Conservation (phyloP, 1,284 basidiomycete genomes). For the Pseudozyma thailandica region DNA sequence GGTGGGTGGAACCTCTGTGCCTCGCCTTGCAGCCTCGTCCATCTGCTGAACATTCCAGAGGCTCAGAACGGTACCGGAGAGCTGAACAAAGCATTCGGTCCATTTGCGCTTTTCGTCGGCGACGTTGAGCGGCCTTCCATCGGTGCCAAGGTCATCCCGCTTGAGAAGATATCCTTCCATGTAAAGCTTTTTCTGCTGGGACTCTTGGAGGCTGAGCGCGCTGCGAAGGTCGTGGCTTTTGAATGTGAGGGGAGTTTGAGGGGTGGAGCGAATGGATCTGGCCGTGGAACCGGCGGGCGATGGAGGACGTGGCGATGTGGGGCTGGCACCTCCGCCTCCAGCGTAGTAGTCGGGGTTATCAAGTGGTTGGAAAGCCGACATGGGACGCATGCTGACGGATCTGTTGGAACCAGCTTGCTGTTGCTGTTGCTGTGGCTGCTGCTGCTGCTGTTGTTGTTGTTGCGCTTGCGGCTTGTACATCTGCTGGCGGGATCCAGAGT, state of each 20-base stretch:
- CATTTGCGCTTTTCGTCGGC: conserved; percentile 57
- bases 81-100: conserved; percentile 76
- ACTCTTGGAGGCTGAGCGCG: conserved; percentile 63
- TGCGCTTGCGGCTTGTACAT: conserved; percentile 26
- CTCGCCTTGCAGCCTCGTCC: conserved; percentile 80
- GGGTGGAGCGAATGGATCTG: conserved; percentile 48
- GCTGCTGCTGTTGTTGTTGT: conserved; percentile 21
- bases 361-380: conserved; percentile 64
- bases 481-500: conserved; percentile 24
- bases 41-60: conserved; percentile 88
- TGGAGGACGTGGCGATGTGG: conserved; percentile 28
- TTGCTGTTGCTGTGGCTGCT: too few relatives aligned
- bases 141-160: conserved; percentile 60
- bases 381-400: conserved; percentile 53
- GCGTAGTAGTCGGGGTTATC: conserved; percentile 47
- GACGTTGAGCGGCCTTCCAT: conserved; percentile 61
- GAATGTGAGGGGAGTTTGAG: conserved; percentile 61
- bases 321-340: conserved; percentile 19
- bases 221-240: conserved; percentile 63
- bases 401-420: conserved; percentile 18
- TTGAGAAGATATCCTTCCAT: conserved; percentile 67
- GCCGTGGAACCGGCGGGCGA: conserved; percentile 54
- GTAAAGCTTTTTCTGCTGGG: conserved; percentile 64
- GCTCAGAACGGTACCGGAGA: conserved; percentile 90
- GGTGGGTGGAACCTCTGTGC: conserved; percentile 82